phyloP scores from a whole-genome alignment of 352 stramenopile species.

The Phytophthora ramorum region DNA sequence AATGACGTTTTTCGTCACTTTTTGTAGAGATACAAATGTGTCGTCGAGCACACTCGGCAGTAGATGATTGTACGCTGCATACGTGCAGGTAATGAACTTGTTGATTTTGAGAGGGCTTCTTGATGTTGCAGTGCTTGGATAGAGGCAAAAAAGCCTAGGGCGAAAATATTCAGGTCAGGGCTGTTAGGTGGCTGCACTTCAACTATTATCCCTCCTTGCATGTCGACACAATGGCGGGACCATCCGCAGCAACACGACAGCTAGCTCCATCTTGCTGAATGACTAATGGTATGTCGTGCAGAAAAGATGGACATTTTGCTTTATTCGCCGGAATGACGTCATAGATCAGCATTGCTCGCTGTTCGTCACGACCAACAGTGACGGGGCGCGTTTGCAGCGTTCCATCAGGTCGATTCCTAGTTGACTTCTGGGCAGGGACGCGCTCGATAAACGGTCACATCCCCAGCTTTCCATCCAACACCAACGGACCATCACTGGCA shows the following conservation, averaged over 20 bases:
- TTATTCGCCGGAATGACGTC: background rate
- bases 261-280: background rate
- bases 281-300: background rate
- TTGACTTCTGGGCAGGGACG: background rate
- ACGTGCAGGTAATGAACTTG: background rate
- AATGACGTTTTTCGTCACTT: background rate
- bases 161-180: background rate
- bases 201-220: background rate
- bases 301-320: background rate
- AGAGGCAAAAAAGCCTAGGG: background rate
- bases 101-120: background rate
- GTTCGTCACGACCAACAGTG: background rate
- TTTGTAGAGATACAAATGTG: background rate
- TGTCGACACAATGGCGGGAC: background rate
- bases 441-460: background rate
- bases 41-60: too few relatives aligned
- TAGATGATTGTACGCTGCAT: too few relatives aligned
- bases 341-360: background rate
- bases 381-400: background rate
- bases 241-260: background rate
- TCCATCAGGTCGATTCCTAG: background rate
- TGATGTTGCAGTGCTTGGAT: background rate
- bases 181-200: background rate
- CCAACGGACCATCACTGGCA: background rate
- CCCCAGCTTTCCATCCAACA: background rate